A percentile compares a stretch with the other conserved stretches of the same genome.
These are phyloP conservation scores for Trichoderma koningii DNA, from an alignment of 2,329 filamentous ascomycete species.

Conservation along the genomic window DNA sequence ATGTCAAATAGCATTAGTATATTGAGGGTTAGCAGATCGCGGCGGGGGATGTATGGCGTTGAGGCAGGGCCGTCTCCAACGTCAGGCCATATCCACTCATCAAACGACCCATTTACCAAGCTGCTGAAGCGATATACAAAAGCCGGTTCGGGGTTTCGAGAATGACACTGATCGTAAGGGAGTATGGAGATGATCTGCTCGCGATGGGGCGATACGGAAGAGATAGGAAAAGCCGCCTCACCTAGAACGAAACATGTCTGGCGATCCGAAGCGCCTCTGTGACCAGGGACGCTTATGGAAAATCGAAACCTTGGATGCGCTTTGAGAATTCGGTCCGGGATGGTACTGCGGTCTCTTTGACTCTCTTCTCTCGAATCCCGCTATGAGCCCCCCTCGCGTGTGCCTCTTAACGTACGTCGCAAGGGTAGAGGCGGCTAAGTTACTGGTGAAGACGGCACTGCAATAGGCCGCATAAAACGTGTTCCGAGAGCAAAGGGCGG, in stretches of 20 bases:
- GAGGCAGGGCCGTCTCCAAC: neutral
- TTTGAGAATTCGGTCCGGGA: neutral
- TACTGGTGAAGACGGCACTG: neutral
- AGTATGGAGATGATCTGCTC: neutral
- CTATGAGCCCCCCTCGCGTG: neutral
- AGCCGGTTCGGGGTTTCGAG: neutral
- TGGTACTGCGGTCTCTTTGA: neutral
- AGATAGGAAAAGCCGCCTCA: slow-evolving; percentile 4
- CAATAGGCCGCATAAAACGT: slow-evolving; percentile 10
- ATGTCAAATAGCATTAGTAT: slow-evolving; percentile 5
- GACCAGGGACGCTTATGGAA: neutral
- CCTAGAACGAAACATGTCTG: slow-evolving; percentile 28
- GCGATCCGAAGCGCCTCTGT: slow-evolving; percentile 3
- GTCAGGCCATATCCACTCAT: neutral
- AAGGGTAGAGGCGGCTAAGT: slow-evolving; percentile 6
- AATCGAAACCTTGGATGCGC: neutral
- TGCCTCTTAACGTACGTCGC: slow-evolving; percentile 12
- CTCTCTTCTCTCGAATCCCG: neutral
- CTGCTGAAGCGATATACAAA: neutral
- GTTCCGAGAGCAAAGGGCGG: neutral
- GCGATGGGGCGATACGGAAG: neutral
- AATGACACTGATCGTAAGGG: neutral
- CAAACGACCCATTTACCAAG: neutral
- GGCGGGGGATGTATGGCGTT: neutral
- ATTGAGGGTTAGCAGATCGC: neutral